These are phyloP conservation scores for Haematococcus lacustris DNA, from an alignment of 139 green algal species.

Conservation along the genomic window DNA sequence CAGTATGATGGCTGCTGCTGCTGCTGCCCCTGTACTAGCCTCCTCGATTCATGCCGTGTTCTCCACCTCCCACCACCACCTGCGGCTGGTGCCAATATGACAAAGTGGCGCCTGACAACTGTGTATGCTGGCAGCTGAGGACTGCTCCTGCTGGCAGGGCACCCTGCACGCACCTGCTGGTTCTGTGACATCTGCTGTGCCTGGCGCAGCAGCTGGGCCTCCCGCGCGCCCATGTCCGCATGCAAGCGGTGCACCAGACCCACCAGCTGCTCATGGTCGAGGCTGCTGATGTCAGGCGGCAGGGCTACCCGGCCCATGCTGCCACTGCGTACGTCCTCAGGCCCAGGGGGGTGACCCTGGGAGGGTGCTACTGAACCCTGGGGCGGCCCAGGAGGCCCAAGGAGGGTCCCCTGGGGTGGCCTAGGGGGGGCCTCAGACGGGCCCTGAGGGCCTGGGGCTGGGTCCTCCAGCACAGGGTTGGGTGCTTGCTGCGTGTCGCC, in stretches of 20 bases:
- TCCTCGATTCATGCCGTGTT: neutral
- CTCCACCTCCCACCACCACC: neutral
- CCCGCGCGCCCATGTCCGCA: slow-evolving; percentile 30
- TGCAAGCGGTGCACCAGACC: slow-evolving; percentile 28
- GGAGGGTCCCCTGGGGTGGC: neutral
- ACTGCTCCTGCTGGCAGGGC: neutral
- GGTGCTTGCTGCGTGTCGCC: neutral
- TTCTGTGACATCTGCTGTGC: slow-evolving; percentile 31
- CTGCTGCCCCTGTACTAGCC: too few relatives aligned
- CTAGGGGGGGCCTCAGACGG: neutral
- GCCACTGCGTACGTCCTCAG: neutral
- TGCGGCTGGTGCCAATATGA: neutral
- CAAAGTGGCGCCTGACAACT: neutral
- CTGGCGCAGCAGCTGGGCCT: slow-evolving; percentile 56
- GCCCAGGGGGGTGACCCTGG: neutral
- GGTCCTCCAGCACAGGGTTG: neutral
- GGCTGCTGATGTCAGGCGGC: neutral
- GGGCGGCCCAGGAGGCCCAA: neutral
- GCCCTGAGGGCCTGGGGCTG: neutral
- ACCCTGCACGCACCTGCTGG: slow-evolving; percentile 23
- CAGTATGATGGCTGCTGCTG: neutral
- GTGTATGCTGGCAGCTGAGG: neutral
- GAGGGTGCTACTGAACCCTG: neutral
- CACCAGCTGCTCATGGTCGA: slow-evolving; percentile 9
- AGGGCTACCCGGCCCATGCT: neutral